Percentiles rank a stretch among this genome's conserved stretches.
Evolutionary conservation across 352 stramenopile species (phyloP).

Genomic region (Albugo laibachii): DNA sequence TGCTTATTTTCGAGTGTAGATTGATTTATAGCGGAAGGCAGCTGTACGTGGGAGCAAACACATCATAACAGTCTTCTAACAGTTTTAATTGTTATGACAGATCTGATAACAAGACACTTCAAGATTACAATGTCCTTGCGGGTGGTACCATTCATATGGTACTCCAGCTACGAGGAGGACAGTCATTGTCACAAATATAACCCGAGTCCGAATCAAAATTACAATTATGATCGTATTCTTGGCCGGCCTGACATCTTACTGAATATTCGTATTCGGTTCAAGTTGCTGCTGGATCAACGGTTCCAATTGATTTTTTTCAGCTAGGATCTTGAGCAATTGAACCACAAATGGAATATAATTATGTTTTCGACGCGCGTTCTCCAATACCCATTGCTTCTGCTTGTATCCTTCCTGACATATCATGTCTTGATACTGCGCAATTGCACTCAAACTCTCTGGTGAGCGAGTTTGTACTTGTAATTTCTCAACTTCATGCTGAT

Average conservation of each 20-base stretch:
- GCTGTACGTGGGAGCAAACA: conserved; percentile 21
- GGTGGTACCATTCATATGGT: conserved; percentile 98
- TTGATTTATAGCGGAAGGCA: conserved; percentile 98
- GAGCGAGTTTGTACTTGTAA: conserved; percentile 12
- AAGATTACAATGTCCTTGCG: conserved; percentile 92
- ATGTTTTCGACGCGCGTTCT: conserved; percentile 88
- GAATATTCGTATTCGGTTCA: no score
- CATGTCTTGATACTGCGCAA: conserved; percentile 24
- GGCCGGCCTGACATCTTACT: no score
- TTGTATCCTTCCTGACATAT: conserved; percentile 43
- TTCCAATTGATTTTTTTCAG: conserved; percentile 73
- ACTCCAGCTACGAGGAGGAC: conserved; percentile 90
- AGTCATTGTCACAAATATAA: conserved; percentile 11
- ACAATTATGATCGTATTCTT: no score
- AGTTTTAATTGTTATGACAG: conserved; percentile 12
- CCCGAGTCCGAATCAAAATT: not conserved
- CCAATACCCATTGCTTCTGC: conserved; percentile 59
- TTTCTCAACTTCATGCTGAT: conserved; percentile 24
- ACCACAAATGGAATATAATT: conserved; percentile 95
- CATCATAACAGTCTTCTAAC: not conserved
- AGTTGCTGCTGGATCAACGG: conserved; percentile 51
- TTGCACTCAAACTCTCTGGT: conserved; percentile 13
- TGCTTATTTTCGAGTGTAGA: conserved; percentile 10
- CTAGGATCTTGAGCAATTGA: conserved; percentile 83
- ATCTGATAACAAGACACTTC: conserved; percentile 90